phyloP scores from a whole-genome alignment of 2,329 filamentous ascomycete species.

The Thyridium curvatum region DNA sequence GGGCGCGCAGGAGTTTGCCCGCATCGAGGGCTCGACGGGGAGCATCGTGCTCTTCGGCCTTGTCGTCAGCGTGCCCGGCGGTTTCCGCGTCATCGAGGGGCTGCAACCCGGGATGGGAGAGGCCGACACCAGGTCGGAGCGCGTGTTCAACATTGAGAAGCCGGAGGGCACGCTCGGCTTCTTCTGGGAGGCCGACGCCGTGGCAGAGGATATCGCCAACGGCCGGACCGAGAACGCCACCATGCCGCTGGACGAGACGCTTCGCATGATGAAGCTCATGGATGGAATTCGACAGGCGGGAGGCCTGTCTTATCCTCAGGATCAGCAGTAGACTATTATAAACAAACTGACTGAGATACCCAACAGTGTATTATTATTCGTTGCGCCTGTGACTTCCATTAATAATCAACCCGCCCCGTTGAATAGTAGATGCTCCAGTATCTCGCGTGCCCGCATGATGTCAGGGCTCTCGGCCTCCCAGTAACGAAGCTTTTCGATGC shows the following conservation, averaged over 20 bases:
- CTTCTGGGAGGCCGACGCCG: conserved; percentile 12
- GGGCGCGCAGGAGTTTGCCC: conserved; percentile 2
- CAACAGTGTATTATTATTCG: too few relatives aligned
- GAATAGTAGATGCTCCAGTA: too few relatives aligned
- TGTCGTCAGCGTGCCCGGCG: too few relatives aligned
- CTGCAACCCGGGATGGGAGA: neutral
- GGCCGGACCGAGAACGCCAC: conserved; percentile 9
- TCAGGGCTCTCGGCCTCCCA: too few relatives aligned
- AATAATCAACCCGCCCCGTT: too few relatives aligned
- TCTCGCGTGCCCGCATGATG: too few relatives aligned
- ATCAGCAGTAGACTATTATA: too few relatives aligned
- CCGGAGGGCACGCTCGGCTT: conserved; percentile 6
- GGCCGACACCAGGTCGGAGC: conserved; percentile 1
- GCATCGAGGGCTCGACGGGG: conserved; percentile 2
- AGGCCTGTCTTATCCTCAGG: too few relatives aligned
- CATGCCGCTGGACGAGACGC: conserved; percentile 11
- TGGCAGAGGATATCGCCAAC: conserved; percentile 8
- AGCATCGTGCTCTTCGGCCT: neutral
- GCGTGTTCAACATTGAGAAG: conserved; percentile 1
- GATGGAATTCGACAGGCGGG: conserved; percentile 8
- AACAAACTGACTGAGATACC: too few relatives aligned
- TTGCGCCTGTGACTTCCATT: too few relatives aligned
- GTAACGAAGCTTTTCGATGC: too few relatives aligned
- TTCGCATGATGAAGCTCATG: conserved; percentile 11
- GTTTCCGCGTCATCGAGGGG: neutral